These are phyloP conservation scores for Paramyrothecium roridum DNA, from an alignment of 2,329 filamentous ascomycete species.

Conservation along the genomic window DNA sequence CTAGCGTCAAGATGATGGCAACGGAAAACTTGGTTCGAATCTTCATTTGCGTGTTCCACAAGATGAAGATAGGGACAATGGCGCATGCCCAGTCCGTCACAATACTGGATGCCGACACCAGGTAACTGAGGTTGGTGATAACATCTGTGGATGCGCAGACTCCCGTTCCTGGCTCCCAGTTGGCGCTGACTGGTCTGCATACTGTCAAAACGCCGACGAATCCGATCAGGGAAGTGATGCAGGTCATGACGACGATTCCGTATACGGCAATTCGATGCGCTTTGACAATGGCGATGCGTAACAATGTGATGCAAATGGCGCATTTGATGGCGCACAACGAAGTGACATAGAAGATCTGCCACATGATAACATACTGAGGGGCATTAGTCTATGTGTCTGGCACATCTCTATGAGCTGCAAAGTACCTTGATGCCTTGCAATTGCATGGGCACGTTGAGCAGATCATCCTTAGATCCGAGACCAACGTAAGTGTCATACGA, in stretches of 20 bases:
- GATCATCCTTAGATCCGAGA: background rate
- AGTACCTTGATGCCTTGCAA: background rate
- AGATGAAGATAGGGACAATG: background rate
- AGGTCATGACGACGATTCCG: background rate
- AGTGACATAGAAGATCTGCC: background rate
- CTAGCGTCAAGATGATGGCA: background rate
- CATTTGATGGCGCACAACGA: background rate
- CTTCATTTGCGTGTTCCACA: background rate
- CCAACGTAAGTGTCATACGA: background rate
- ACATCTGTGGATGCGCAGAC: background rate
- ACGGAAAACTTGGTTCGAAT: background rate
- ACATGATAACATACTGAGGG: background rate
- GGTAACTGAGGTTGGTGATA: background rate
- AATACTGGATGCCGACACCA: background rate
- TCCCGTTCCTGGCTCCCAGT: background rate
- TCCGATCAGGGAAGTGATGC: background rate
- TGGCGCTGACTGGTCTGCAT: background rate
- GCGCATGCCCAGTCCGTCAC: background rate
- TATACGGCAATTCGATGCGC: background rate
- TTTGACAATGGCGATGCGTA: background rate
- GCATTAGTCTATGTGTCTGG: too few relatives aligned
- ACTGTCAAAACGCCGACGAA: background rate
- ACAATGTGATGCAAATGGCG: background rate
- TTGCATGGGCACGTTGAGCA: background rate
- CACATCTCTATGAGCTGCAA: too few relatives aligned